Evolutionary conservation across 1,139 yeast species (phyloP), one percentile per base, ranked within the genome.

Genomic region (Debaryomyces robertsiae): DNA sequence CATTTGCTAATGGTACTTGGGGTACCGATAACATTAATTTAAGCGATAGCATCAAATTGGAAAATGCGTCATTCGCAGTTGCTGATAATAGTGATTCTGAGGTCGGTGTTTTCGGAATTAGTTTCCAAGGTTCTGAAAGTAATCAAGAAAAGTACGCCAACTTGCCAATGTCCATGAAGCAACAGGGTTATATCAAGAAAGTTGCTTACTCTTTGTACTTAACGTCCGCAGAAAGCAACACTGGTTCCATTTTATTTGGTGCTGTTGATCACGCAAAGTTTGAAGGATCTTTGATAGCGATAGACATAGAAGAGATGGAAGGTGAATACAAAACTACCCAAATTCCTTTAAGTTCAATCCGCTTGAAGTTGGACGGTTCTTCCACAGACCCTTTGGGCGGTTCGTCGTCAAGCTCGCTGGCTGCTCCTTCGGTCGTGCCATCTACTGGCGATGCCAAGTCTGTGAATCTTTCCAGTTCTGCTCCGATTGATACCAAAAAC

Each of bases 71-170:
- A 13, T 72, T 82, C 49, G 90, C 85, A 2, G 75, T 80, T 15
- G 84, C 84, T 19, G 73, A 74, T 49, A 54, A 58, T 27, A 63
- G 84, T 3, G 75, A 75, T 51, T 75, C 83, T 9, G 58, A 71
- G 5, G 71, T 72, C 41, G 84, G 84, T 39, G 84, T 82, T 19
- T 61, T 81, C 36, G 89, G 88, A 27, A 76, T 82, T 45, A 85
- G 85, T 10, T 69, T 52, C 32, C 58, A 61, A 17, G 45, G 43
- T 41, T 50, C 43, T 29, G 59, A 46, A 46, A 48, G 48, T 48
- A 47, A 29, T 32, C 39, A 22, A 49, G 33, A 60, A 45, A 48
- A 60, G 11, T 81, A 82, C 55, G 68, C 73, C 33, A 82, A 82
- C 54, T 65, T 82, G 40, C 93, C 93, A 2, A 43, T 69, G 36